Base-by-base conservation (phyloP, 257 asterid genomes). In the Henckelia pumila region DNA sequence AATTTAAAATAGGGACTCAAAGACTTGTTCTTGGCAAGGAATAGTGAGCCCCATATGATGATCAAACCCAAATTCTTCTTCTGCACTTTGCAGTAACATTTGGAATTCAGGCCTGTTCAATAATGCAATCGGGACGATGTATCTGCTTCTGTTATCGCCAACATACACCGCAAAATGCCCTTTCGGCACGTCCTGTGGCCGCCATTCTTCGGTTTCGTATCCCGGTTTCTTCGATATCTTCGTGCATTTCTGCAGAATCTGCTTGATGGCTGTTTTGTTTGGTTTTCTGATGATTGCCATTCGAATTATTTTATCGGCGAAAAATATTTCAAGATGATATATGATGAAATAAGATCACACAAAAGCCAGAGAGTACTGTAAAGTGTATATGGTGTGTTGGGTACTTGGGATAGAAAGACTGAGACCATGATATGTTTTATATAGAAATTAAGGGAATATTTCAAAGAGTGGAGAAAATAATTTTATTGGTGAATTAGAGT, bases 101-200 rank as follows among this genome's bases (percentile, higher is more conserved):
- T 47, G 70, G 58, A 85, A 85, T 8, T 85, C 78, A 0, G 88
- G 86, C 10, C 56, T 24, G 24, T n/a, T 73, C 63, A 85, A 20
- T 56, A 75, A 70, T 0, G 91, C 78, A 2, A 85, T 80, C 0
- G 91, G 88, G 33, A 83, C 76, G 21, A 85, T 73, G 57, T 81
- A 75, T 56, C 91, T 62, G 47, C 70, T 77, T 20, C 88, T 25
- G 33, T 71, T 83, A 17, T 75, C 82, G 0, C 91, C 91, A 1
- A 85, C 91, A 50, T 85, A 83, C 16, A 85, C 91, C 1, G 67
- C 88, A 5, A 85, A 85, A 35, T 83, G 91, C 0, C 91, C 91
- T 56, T 23, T 83, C 14, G 91, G 91, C 3, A 85, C 91, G 60
- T 85, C 91, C 62, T 76, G 0, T 0, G 88, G 86, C 10, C 62